Evolutionary conservation across 140 eudicot species (phyloP).

Genomic region (Anethum foeniculum): DNA sequence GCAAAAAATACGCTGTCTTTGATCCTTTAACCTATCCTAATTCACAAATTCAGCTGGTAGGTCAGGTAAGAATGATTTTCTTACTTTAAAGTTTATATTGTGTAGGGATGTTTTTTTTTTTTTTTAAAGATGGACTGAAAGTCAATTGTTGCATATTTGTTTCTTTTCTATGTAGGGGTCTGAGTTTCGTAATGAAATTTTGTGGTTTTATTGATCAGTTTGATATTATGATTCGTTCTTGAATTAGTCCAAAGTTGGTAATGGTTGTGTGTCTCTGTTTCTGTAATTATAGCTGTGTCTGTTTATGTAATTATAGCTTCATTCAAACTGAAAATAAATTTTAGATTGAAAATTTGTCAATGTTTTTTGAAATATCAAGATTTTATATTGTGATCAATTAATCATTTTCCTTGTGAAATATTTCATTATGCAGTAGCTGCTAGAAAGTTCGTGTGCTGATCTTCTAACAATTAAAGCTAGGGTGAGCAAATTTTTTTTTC

Average conservation of each 20-base stretch:
- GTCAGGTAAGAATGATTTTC: not conserved
- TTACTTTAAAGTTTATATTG: not conserved
- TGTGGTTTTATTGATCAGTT: not conserved
- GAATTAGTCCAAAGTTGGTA: not conserved
- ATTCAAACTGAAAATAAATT: not conserved
- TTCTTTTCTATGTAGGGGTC: not conserved
- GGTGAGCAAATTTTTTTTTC: conserved; percentile 14
- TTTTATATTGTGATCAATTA: conserved; percentile 11
- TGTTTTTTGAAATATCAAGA: conserved; percentile 42
- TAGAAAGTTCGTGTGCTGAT: conserved; percentile 13
- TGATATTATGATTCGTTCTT: not conserved
- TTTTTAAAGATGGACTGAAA: not conserved
- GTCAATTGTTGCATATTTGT: not conserved
- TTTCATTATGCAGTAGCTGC: conserved; percentile 27
- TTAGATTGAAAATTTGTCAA: conserved; percentile 10
- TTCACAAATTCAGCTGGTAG: conserved; percentile 3
- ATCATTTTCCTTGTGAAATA: not conserved
- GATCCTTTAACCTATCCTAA: conserved; percentile 8
- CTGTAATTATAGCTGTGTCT: too few species aligned
- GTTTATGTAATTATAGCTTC: not conserved
- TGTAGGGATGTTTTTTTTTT: not conserved
- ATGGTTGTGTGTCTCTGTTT: not conserved
- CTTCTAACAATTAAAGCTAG: conserved; percentile 18
- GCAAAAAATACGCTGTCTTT: not conserved
- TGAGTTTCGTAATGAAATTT: not conserved